Conservation (phyloP, 78 protist genomes). For the Salpingoeca rosetta region DNA sequence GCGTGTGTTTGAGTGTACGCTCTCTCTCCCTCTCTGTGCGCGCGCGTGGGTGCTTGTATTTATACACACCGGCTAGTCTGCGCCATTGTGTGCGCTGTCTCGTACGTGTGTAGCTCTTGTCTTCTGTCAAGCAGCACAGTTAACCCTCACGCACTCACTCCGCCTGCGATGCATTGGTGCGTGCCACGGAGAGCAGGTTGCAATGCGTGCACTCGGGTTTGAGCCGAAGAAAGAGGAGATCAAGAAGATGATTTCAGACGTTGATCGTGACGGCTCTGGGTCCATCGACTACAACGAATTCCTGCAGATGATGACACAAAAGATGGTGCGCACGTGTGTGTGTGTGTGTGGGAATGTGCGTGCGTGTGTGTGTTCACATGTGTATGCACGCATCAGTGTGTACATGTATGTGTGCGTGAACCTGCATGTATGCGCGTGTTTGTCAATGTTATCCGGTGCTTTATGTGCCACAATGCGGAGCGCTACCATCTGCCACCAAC, state of each 20-base stretch:
- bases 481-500: neutral
- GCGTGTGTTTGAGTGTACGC: too few relatives aligned
- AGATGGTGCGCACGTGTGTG: slow-evolving; percentile 72
- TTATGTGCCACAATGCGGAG: neutral
- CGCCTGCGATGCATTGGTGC: too few relatives aligned
- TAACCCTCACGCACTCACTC: too few relatives aligned
- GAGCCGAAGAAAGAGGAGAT: slow-evolving; percentile 88
- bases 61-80: too few relatives aligned
- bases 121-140: too few relatives aligned
- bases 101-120: too few relatives aligned
- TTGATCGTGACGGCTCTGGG: slow-evolving; percentile 75
- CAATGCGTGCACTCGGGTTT: slow-evolving; percentile 91
- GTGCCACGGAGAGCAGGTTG: slow-evolving; percentile 54
- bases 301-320: slow-evolving; percentile 80
- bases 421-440: neutral
- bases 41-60: too few relatives aligned
- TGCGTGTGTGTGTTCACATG: neutral
- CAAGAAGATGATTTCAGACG: slow-evolving; percentile 64
- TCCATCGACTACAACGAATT: slow-evolving; percentile 75
- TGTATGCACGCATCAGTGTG: neutral
- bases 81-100: too few relatives aligned
- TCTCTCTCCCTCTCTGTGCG: too few relatives aligned
- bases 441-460: too few relatives aligned
- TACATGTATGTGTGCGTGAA: neutral
- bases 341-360: neutral